phyloP scores from a whole-genome alignment of 2,329 filamentous ascomycete genomes.

The Epichloe sibirici region DNA sequence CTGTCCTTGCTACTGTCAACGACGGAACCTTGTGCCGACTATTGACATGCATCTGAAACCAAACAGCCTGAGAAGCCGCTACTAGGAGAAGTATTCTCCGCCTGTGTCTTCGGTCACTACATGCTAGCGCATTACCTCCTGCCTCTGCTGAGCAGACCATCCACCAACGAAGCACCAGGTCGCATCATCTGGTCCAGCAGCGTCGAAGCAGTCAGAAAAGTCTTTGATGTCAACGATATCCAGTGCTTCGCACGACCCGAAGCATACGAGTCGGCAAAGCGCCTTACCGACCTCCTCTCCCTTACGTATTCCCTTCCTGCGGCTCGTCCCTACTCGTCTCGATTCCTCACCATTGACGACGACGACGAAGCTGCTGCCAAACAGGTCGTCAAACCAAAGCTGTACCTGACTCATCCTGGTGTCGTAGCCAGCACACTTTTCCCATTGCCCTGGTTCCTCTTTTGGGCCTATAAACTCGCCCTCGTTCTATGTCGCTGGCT shows the following conservation, averaged over 20 bases:
- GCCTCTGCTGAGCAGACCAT: constrained; percentile 51
- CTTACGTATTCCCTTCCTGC: constrained; percentile 59
- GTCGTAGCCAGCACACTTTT: constrained; percentile 75
- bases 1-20: not conserved
- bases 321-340: constrained; percentile 40
- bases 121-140: constrained; percentile 70
- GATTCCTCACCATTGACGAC: constrained; percentile 37
- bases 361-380: constrained; percentile 6
- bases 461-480: constrained; percentile 52
- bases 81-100: constrained; percentile 74
- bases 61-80: constrained; percentile 40
- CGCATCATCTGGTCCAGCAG: constrained; percentile 82
- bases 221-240: constrained; percentile 57
- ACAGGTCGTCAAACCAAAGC: constrained; percentile 34
- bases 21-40: not conserved
- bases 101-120: constrained; percentile 94
- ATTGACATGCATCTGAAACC: not conserved
- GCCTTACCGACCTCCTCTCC: constrained; percentile 72
- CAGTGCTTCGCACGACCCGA: constrained; percentile 52
- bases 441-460: constrained; percentile 57
- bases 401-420: constrained; percentile 78
- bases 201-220: constrained; percentile 48
- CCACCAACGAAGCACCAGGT: constrained; percentile 32
- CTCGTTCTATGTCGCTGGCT: constrained; percentile 64
- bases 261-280: constrained; percentile 80